Evolutionary conservation across 2,329 filamentous ascomycete genomes (phyloP), one percentile per base, ranked within the genome.

Genomic region (Ophiostoma sp.): DNA sequence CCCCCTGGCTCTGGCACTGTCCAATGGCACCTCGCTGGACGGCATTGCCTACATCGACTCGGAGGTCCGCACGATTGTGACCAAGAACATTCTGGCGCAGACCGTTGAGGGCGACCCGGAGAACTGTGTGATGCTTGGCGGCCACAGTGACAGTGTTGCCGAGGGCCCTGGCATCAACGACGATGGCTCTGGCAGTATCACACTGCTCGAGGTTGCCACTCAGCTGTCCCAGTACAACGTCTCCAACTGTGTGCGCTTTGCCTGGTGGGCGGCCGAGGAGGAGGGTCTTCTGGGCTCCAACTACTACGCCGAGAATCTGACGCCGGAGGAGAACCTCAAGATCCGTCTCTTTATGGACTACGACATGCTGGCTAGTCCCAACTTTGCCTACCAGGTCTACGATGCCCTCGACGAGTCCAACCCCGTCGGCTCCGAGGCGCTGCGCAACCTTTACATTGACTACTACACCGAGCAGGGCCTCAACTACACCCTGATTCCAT

Each of bases 141-240:
- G 83, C 1, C 88, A 90, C 79, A 87, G 83, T 44, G 87, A 90
- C 76, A 86, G 84, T 72, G 88, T 90, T 20, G 76, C 81, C 0
- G 87, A 85, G 68, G 88, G 88, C 0, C 87, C 88, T 0, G 90
- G 90, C 27, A 92, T 93, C 82, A 93, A 93, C 77, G 90, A 93
- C 74, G 89, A 93, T 75, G 90, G 90, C 66, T 89, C 88, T 3
- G 90, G 90, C 70, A 87, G 84, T 44, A 75, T 87, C 69, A 84
- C 86, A 0, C 79, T 90, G 5, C 83, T 90, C 54, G 88, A 90
- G 76, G 81, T 90, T 10, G 87, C 88, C 1, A 83, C 82, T 1
- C 86, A 88, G 73, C 80, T 90, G 70, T 78, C 83, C 33, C 81
- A 83, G 27, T 89, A 85, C 78, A 79, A 78, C 44, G 86, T 89